A percentile compares a stretch with the other conserved stretches of the same genome.
phyloP scores from a whole-genome alignment of 805 yeast species.

The Ogataea thermomethanolica region DNA sequence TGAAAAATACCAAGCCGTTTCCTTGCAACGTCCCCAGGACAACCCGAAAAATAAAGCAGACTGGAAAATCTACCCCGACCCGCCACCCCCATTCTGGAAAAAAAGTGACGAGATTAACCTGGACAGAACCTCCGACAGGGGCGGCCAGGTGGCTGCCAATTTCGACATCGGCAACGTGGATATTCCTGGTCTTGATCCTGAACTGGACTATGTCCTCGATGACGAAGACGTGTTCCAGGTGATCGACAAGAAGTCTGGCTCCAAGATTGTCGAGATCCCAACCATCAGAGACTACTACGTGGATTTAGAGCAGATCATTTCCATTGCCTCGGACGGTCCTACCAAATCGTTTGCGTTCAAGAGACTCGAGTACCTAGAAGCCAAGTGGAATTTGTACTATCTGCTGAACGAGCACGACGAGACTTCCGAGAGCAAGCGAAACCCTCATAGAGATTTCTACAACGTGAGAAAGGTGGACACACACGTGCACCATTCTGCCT shows the following conservation, averaged over 20 bases:
- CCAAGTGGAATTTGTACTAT: slow-evolving; percentile 91
- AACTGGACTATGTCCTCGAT: slow-evolving; percentile 45
- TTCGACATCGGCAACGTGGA: slow-evolving; percentile 57
- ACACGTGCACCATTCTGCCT: slow-evolving; percentile 98
- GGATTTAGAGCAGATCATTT: slow-evolving; percentile 72
- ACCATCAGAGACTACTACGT: slow-evolving; percentile 77
- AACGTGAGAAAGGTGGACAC: slow-evolving; percentile 97
- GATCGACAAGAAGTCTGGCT: slow-evolving; percentile 25
- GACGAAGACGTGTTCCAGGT: slow-evolving; percentile 65
- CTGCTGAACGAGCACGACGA: slow-evolving; percentile 91
- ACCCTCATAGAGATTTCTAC: slow-evolving; percentile 96
- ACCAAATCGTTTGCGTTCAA: slow-evolving; percentile 94
- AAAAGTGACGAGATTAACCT: slow-evolving; percentile 28
- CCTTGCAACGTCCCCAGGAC: slow-evolving; percentile 67
- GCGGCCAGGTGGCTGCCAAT: slow-evolving; percentile 38
- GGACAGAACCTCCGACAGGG: slow-evolving; percentile 22
- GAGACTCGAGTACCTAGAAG: slow-evolving; percentile 89
- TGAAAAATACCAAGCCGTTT: slow-evolving; percentile 65
- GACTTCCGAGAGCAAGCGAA: slow-evolving; percentile 80
- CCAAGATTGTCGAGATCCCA: slow-evolving; percentile 64
- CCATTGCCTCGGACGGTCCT: slow-evolving; percentile 89
- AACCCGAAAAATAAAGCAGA: slow-evolving; percentile 77
- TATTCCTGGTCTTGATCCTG: slow-evolving; percentile 49
- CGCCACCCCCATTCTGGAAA: slow-evolving; percentile 89
- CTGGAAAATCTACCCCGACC: slow-evolving; percentile 89